Percentiles rank a stretch among this genome's conserved stretches.
Conservation (phyloP, 2,329 filamentous ascomycete species). For the Gremmenia infestans region DNA sequence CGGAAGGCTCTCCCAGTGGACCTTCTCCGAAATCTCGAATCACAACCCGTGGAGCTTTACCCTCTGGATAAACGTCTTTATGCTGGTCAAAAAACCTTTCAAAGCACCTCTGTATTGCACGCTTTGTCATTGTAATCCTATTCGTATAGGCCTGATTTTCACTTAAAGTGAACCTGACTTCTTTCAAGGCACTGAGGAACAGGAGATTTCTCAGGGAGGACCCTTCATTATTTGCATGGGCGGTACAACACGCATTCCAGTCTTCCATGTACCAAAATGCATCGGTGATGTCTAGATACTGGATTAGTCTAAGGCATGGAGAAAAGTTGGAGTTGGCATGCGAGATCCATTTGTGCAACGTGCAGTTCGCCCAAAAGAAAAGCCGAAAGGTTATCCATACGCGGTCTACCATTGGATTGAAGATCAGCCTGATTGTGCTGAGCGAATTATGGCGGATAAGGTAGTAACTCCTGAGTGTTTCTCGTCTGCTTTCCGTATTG, state of each 20-base stretch:
- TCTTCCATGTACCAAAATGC: not conserved
- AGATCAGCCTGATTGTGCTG: not conserved
- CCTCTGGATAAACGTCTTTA: not conserved
- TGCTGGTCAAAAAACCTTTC: not conserved
- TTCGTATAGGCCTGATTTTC: not conserved
- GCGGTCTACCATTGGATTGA: not conserved
- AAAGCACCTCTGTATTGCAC: not conserved
- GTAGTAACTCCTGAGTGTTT: not conserved
- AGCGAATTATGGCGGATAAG: fast-evolving
- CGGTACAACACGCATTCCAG: not conserved
- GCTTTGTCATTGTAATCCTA: not conserved
- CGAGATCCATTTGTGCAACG: not conserved
- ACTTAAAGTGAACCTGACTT: not conserved
- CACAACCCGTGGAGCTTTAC: not conserved
- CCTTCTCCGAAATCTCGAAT: not conserved
- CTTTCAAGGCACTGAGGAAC: not conserved
- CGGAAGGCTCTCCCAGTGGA: not conserved
- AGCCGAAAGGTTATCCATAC: not conserved
- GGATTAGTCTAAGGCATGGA: not conserved
- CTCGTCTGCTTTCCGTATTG: not conserved
- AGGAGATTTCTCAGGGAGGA: not conserved
- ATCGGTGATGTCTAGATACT: not conserved
- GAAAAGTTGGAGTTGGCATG: not conserved
- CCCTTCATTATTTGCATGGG: not conserved
- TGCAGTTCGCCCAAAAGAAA: not conserved